A percentile compares a stretch with the other conserved stretches of the same genome.
These are phyloP conservation scores for Alopecurus myosuroides DNA, from an alignment of 176 grass and related monocot species.

Conservation along the genomic window DNA sequence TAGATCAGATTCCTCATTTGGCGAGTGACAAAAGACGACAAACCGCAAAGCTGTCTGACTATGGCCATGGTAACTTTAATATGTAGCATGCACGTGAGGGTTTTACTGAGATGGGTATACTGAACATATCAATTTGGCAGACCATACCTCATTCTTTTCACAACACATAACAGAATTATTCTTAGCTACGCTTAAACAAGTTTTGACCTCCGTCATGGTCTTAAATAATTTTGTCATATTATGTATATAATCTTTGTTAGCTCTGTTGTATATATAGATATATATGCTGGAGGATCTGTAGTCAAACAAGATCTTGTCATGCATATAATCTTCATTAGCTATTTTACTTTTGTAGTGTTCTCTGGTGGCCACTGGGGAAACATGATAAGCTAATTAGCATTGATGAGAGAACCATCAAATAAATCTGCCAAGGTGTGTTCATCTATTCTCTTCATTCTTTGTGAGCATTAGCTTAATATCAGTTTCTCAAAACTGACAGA, in stretches of 20 bases:
- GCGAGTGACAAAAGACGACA: background rate
- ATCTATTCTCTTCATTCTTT: background rate
- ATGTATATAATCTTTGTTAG: background rate
- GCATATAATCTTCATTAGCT: slow-evolving; percentile 10
- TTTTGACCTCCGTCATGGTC: background rate
- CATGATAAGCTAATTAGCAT: slow-evolving; percentile 91
- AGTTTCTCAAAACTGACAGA: background rate
- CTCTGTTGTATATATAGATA: background rate
- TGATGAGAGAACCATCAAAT: slow-evolving; percentile 76
- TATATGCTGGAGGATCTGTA: background rate
- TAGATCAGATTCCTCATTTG: background rate
- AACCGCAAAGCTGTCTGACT: background rate
- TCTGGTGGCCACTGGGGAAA: slow-evolving; percentile 85
- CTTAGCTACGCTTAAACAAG: background rate
- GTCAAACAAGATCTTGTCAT: background rate
- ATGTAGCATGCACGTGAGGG: background rate
- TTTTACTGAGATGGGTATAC: background rate
- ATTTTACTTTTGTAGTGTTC: slow-evolving; percentile 55
- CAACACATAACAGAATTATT: background rate
- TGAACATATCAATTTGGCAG: background rate
- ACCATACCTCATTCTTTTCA: background rate
- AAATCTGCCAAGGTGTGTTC: slow-evolving; percentile 62
- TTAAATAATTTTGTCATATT: slow-evolving; percentile 20
- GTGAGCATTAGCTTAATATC: background rate
- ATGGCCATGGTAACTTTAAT: background rate